These are phyloP conservation scores for Rhizopogon parksii DNA, from an alignment of 1,284 basidiomycete genomes.

Conservation along the genomic window DNA sequence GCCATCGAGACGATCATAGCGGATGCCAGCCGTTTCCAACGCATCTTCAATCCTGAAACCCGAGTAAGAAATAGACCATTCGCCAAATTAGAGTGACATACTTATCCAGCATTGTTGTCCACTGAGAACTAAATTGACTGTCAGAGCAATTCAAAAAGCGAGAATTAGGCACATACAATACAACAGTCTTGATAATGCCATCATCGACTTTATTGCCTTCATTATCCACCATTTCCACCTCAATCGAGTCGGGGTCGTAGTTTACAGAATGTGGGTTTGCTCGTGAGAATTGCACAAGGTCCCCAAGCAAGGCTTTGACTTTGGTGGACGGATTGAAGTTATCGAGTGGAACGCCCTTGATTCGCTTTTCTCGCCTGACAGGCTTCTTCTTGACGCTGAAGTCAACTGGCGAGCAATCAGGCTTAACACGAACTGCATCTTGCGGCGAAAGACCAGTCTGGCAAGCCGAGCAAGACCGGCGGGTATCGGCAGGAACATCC, in stretches of 20 bases:
- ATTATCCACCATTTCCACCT: slow-evolving; percentile 69
- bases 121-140: slow-evolving; percentile 66
- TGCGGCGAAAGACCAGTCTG: slow-evolving; percentile 51
- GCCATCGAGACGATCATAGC: slow-evolving; percentile 88
- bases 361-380: slow-evolving; percentile 63
- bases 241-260: slow-evolving; percentile 66
- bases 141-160: slow-evolving; percentile 15
- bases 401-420: slow-evolving; percentile 40
- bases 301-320: slow-evolving; percentile 70
- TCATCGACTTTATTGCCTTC: slow-evolving; percentile 66
- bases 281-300: slow-evolving; percentile 71
- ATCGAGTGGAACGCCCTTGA: slow-evolving; percentile 49
- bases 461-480: slow-evolving; percentile 70
- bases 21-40: slow-evolving; percentile 72
- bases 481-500: slow-evolving; percentile 49
- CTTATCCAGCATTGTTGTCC: slow-evolving; percentile 95
- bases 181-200: slow-evolving; percentile 77
- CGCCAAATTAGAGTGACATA: slow-evolving; percentile 31
- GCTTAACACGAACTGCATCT: slow-evolving; percentile 75
- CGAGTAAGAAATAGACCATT: slow-evolving; percentile 11
- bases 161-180: slow-evolving; percentile 60
- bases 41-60: slow-evolving; percentile 77
- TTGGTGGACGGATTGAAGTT: slow-evolving; percentile 79
- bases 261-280: slow-evolving; percentile 80
- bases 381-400: slow-evolving; percentile 52